Base-by-base conservation (phyloP, 2,329 filamentous ascomycete genomes). In the Arthroderma sp. region DNA sequence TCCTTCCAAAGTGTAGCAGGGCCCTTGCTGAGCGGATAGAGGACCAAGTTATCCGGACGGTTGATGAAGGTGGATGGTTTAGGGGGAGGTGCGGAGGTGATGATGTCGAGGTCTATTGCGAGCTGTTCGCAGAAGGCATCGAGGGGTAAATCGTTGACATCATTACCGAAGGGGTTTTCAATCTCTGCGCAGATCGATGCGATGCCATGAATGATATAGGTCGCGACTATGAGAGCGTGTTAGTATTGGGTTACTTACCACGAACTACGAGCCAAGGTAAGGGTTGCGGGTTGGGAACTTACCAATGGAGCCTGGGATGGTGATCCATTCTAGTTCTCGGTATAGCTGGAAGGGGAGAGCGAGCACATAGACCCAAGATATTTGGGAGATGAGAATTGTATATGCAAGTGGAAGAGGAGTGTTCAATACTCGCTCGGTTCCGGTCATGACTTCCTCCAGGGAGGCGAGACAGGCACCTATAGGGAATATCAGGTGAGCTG, bases 371-470 rank as follows among this genome's bases (percentile, higher is more conserved):
- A 87, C 75, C 78, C 83, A 88, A 30, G 86, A 86, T 58, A 91
- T 89, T 60, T 93, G 86, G 15, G 80, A 79, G 60, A 91, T 88
- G 55, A 84, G 78, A 55, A 93, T 91, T 52, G 76, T 78, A 68
- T 93, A 93, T 39, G 85, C 86, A 45, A 86, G 74, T 2, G 86
- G 86, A 0, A 93, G 74, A 1, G 86, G 86, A 0, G 86, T 93
- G 60, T 82, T 83, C 30, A 89, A 75, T 15, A 93, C 80, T 50
- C 86, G 81, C 57, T 91, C 84, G 40, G 79, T 79, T 47, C 80
- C 79, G 10, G 77, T 76, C 53, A 86, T 69, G 45, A 80, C 75
- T 52, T 93, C 86, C 57, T 83, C 85, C 44, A 93, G 67, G 4
- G 73, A 62, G 40, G 71, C 68, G 6, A 91, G 58, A 51, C 73